These are phyloP conservation scores for Collybia mongolica DNA, from an alignment of 768 basidiomycete genomes.

Conservation along the genomic window DNA sequence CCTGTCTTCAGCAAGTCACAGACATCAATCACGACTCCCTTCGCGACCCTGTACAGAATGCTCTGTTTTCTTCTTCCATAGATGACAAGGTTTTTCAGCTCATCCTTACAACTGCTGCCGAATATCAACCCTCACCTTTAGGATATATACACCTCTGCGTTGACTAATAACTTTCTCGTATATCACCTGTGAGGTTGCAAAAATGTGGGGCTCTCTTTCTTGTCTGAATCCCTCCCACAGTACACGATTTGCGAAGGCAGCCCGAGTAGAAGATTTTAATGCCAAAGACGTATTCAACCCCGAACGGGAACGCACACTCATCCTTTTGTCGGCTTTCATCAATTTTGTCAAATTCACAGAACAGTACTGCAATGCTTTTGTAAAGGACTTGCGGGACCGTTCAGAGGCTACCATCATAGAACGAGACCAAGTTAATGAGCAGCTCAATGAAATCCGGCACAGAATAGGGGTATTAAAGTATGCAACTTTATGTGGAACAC, in stretches of 20 bases:
- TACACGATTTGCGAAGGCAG: constrained; percentile 68
- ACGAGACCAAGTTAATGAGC: constrained; percentile 53
- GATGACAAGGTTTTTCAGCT: constrained; percentile 49
- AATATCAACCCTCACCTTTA: constrained; percentile 21
- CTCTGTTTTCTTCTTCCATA: constrained; percentile 48
- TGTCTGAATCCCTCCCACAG: constrained; percentile 29
- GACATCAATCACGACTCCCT: constrained; percentile 58
- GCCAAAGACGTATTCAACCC: constrained; percentile 73
- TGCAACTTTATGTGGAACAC: constrained; percentile 13
- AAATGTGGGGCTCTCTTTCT: neutral
- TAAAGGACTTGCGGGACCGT: constrained; percentile 59
- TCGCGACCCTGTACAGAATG: constrained; percentile 54
- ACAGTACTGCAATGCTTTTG: constrained; percentile 61
- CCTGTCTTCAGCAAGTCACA: constrained; percentile 73
- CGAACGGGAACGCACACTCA: constrained; percentile 70
- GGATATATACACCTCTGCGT: constrained; percentile 65
- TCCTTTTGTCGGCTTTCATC: constrained; percentile 83
- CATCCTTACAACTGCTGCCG: neutral
- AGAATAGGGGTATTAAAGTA: constrained; percentile 60
- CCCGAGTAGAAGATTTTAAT: constrained; percentile 75
- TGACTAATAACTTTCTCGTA: constrained; percentile 63
- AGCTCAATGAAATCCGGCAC: constrained; percentile 46
- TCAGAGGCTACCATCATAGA: constrained; percentile 58
- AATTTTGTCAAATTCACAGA: constrained; percentile 92
- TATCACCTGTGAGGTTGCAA: constrained; percentile 60